These are phyloP conservation scores for Microthlaspi erraticum DNA, from an alignment of 345 rosid genomes.

Conservation along the genomic window DNA sequence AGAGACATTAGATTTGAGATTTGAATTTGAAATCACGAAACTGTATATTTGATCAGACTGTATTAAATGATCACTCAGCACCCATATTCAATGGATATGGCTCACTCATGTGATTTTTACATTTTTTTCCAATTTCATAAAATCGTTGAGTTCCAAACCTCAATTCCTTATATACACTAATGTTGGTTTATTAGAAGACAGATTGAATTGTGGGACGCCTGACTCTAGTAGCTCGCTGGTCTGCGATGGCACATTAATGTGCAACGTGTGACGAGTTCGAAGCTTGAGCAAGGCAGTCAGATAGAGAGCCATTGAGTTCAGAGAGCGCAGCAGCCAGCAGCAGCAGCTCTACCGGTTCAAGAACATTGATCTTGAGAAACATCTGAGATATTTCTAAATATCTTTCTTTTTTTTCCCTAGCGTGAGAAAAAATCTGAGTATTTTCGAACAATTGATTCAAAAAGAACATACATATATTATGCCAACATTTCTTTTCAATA, in stretches of 20 bases:
- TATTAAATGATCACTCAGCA: not conserved
- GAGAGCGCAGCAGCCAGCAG: no score
- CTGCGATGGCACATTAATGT: conserved; percentile 7
- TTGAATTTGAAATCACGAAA: not conserved
- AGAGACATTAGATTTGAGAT: not conserved
- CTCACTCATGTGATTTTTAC: not conserved
- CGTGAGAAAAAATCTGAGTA: not conserved
- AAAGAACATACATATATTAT: no score
- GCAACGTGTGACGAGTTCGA: conserved; percentile 28
- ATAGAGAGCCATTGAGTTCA: no score
- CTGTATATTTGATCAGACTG: not conserved
- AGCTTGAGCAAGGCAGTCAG: conserved; percentile 2
- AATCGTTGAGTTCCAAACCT: not conserved
- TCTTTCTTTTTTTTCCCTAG: not conserved
- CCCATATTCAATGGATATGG: not conserved
- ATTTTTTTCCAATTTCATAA: not conserved
- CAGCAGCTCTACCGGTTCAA: no score
- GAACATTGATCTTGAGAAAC: no score
- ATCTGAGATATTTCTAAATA: conserved; percentile 21
- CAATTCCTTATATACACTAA: no score
- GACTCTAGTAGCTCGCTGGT: conserved; percentile 19
- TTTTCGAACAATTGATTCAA: no score
- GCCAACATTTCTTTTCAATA: no score
- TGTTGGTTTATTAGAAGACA: no score
- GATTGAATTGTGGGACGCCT: no score